Evolutionary conservation across 176 grass and related monocot genomes (phyloP), one percentile per base, ranked within the genome.

Genomic region (Thinopyrum elongatum): DNA sequence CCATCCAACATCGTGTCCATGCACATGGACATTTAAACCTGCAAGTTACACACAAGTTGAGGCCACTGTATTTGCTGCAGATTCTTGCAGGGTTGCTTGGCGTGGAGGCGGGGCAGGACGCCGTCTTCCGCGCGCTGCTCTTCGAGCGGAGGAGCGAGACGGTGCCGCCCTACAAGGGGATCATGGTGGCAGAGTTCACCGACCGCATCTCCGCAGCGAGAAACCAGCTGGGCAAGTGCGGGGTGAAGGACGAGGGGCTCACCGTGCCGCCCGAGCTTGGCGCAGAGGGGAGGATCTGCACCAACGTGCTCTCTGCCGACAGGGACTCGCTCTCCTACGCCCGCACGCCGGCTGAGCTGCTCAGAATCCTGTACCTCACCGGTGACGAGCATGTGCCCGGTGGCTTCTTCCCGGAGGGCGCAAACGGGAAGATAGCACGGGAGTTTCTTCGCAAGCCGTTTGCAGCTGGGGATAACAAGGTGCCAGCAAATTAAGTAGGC

Each of bases 171-270:
- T 94, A 97, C 88, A 10, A 39, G 53, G 65, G 79, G 49, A 23
- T 87, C 28, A 97, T 92, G 74, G 95, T 97, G 77, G 90, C 95
- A 0, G 92, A 94, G 69, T 86, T 97, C 84, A 97, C 95, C 7
- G 74, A 82, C 57, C 70, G 74, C 62, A 81, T 94, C 35, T 97
- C 95, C 1, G 74, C 81, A 14, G 68, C 92, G 80, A 70, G 95
- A 1, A 93, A 94, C 78, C 7, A 17, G 27, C 80, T 97, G 62
- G 95, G 84, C 1, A 75, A 21, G 74, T 94, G 95, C 65, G 95
- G 95, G 1, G 73, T 93, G 6, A 98, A 86, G 73, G 95, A 95
- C 59, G 95, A 98, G 61, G 95, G 95, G 31, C 89, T 98, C 25
- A 36, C 83, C 64, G 95, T 98, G 51, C 89, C 95, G 0, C 29